Percentiles rank a stretch among this genome's conserved stretches.
These are phyloP conservation scores for Salix exigua DNA, from an alignment of 345 rosid genomes.

Conservation along the genomic window DNA sequence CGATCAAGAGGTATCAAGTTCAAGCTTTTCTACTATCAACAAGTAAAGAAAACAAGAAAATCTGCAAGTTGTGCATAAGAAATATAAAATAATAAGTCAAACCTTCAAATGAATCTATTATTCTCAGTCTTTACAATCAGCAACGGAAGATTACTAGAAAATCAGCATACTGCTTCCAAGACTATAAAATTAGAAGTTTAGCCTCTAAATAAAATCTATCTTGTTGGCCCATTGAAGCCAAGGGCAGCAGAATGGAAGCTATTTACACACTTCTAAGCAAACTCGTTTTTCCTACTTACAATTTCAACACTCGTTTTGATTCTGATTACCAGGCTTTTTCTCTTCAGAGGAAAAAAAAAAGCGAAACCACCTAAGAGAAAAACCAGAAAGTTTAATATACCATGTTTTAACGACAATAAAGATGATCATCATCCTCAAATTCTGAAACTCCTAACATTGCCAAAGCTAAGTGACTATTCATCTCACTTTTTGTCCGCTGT, in stretches of 20 bases:
- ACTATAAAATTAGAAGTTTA: background rate
- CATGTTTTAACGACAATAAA: slow-evolving; percentile 43
- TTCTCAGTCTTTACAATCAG: background rate
- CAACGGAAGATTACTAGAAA: background rate
- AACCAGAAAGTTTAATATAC: background rate
- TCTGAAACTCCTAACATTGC: slow-evolving; percentile 88
- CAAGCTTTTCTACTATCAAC: background rate
- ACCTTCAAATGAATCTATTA: background rate
- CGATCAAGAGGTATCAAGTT: background rate
- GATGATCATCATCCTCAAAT: slow-evolving; percentile 56
- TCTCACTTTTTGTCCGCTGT: slow-evolving; percentile 67
- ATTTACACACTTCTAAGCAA: slow-evolving; percentile 33
- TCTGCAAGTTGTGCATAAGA: background rate
- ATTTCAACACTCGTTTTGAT: slow-evolving; percentile 8
- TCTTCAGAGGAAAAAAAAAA: slow-evolving; percentile 12
- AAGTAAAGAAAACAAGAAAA: background rate
- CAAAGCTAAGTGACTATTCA: slow-evolving; percentile 77
- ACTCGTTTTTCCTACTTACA: slow-evolving; percentile 35
- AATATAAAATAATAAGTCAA: background rate
- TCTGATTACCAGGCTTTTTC: slow-evolving; percentile 15
- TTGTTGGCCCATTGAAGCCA: background rate
- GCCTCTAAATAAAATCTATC: background rate
- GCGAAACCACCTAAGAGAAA: background rate
- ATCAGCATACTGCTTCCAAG: background rate
- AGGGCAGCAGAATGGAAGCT: slow-evolving; percentile 16